These are phyloP conservation scores for Starmerella scarabaei DNA, from an alignment of 805 yeast genomes.

Conservation along the genomic window DNA sequence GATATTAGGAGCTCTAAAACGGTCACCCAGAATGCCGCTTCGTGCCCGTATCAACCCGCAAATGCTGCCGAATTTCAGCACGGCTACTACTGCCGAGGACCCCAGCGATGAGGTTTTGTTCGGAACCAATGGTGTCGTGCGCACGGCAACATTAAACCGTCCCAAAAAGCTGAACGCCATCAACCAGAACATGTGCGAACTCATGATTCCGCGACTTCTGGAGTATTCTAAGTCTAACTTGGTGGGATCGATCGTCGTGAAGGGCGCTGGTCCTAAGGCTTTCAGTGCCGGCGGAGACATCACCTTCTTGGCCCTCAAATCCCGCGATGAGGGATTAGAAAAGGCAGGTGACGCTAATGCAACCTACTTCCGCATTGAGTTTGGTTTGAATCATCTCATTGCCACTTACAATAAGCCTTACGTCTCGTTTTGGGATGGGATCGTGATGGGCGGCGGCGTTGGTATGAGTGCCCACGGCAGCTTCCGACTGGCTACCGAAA, in stretches of 20 bases:
- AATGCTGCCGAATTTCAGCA: conserved; percentile 18
- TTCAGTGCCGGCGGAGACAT: conserved; percentile 98
- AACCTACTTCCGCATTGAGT: conserved; percentile 66
- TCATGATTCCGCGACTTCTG: conserved; percentile 55
- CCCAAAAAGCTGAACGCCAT: conserved; percentile 76
- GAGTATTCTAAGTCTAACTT: conserved; percentile 64
- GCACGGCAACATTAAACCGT: conserved; percentile 67
- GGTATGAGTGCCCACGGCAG: conserved; percentile 85
- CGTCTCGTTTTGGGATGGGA: conserved; percentile 77
- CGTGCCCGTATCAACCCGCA: conserved; percentile 24
- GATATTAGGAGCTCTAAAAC: conserved; percentile 6
- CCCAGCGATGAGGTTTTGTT: conserved; percentile 46
- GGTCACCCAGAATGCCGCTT: conserved; percentile 24
- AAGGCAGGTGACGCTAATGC: conserved; percentile 41
- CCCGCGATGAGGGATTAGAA: conserved; percentile 26
- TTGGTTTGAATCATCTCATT: conserved; percentile 62
- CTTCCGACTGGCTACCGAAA: conserved; percentile 85
- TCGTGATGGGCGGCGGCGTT: conserved; percentile 97
- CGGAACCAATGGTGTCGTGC: conserved; percentile 46
- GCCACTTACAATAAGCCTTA: conserved; percentile 80
- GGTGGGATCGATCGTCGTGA: conserved; percentile 54
- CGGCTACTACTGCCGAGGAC: conserved; percentile 6
- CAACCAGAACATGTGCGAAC: conserved; percentile 57
- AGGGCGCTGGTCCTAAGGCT: conserved; percentile 49
- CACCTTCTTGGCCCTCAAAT: conserved; percentile 47